Evolutionary conservation across 1,284 basidiomycete genomes (phyloP).

Genomic region (Trametes sp.): DNA sequence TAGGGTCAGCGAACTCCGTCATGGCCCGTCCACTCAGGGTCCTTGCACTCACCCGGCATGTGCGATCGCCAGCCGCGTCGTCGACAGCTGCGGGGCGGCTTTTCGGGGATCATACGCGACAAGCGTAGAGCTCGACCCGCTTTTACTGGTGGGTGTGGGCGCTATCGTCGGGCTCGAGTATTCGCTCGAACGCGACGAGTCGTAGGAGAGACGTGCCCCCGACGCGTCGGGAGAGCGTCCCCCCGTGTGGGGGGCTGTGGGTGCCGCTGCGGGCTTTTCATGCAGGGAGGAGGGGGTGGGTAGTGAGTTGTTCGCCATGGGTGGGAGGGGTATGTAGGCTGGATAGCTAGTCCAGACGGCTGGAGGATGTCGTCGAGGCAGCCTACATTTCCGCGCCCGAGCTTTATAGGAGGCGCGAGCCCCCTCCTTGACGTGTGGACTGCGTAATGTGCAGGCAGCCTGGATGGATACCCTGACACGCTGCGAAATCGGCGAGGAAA

Average conservation of each 20-base stretch:
- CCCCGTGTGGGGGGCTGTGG: constrained; percentile 8
- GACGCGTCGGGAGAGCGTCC: constrained; percentile 12
- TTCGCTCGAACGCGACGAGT: constrained; percentile 26
- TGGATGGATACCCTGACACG: constrained; percentile 26
- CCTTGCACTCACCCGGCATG: constrained; percentile 58
- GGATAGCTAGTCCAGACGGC: constrained; percentile 2
- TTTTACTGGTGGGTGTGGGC: constrained; percentile 28
- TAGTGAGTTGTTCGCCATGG: constrained; percentile 19
- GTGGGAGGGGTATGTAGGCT: neutral
- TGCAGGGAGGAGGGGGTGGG: constrained; percentile 7
- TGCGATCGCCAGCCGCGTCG: constrained; percentile 55
- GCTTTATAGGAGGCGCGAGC: constrained; percentile 26
- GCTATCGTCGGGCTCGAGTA: constrained; percentile 20
- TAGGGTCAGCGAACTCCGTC: constrained; percentile 26
- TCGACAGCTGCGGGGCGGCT: constrained; percentile 46
- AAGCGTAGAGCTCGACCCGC: constrained; percentile 36
- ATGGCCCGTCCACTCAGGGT: constrained; percentile 9
- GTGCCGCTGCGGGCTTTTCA: constrained; percentile 22
- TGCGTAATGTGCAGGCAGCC: constrained; percentile 31
- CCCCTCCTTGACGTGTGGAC: constrained; percentile 30
- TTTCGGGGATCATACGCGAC: constrained; percentile 31
- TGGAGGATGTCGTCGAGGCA: constrained; percentile 22
- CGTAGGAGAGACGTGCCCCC: constrained; percentile 25
- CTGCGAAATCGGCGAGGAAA: constrained; percentile 28
- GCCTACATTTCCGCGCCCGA: constrained; percentile 13